These are phyloP conservation scores for Steccherinum ochraceum DNA, from an alignment of 768 basidiomycete species.

Conservation along the genomic window DNA sequence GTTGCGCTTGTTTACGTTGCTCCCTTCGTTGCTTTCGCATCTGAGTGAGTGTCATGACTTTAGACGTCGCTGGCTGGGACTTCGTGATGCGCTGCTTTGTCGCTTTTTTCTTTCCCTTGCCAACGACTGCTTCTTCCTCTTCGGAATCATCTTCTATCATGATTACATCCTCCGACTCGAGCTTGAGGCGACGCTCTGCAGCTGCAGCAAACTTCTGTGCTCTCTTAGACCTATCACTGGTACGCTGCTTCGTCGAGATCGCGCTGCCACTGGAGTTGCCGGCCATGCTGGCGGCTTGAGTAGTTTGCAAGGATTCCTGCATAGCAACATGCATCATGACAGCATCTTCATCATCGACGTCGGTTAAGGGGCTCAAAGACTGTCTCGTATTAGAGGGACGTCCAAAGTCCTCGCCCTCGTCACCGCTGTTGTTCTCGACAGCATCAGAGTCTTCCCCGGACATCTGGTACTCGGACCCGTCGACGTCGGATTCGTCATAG, in stretches of 20 bases:
- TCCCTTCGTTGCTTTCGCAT: constrained; percentile 19
- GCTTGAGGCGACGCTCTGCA: constrained; percentile 45
- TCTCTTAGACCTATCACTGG: constrained; percentile 3
- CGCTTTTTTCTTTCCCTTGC: constrained; percentile 12
- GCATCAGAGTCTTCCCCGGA: constrained; percentile 23
- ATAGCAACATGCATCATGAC: constrained; percentile 56
- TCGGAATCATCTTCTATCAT: constrained; percentile 18
- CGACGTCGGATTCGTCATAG: constrained; percentile 46
- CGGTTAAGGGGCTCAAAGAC: constrained; percentile 6
- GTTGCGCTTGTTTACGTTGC: constrained; percentile 20
- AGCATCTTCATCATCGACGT: constrained; percentile 24
- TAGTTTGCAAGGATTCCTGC: constrained; percentile 39
- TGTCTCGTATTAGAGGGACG: constrained; percentile 4
- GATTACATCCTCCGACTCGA: constrained; percentile 8
- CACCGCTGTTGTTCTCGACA: constrained; percentile 13
- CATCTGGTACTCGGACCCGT: constrained; percentile 55
- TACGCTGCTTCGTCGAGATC: constrained; percentile 17
- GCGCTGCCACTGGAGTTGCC: constrained; percentile 30
- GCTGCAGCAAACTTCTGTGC: constrained; percentile 44
- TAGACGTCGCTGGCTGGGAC: constrained; percentile 21
- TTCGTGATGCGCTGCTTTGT: constrained; percentile 33
- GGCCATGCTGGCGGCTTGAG: constrained; percentile 18
- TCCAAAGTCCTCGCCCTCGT: constrained; percentile 11
- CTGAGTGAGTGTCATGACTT: constrained; percentile 13
- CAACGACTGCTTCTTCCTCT: constrained; percentile 17